phyloP scores from a whole-genome alignment of 2,329 filamentous ascomycete species.

The Apiospora arundinis region DNA sequence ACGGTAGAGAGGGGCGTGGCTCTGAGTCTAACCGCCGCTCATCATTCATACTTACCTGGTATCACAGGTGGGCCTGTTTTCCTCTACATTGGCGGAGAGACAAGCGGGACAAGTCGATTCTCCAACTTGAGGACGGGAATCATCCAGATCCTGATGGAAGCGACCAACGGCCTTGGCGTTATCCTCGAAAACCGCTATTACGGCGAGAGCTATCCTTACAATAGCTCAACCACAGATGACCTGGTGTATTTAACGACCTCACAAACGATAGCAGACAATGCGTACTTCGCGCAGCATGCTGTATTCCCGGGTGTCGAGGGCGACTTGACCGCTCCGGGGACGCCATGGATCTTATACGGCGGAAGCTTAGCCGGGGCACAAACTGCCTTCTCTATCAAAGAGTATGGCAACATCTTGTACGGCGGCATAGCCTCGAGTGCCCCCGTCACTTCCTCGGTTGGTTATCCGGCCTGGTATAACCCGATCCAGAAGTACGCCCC shows the following conservation, averaged over 20 bases:
- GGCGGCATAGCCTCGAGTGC: constrained; percentile 57
- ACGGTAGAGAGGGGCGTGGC: no score
- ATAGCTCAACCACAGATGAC: constrained; percentile 54
- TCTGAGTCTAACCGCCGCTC: constrained; percentile 6
- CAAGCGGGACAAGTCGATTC: constrained; percentile 37
- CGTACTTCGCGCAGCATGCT: constrained; percentile 56
- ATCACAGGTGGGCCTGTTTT: constrained; percentile 50
- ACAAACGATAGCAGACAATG: constrained; percentile 59
- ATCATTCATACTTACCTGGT: constrained; percentile 24
- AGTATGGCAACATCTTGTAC: constrained; percentile 51
- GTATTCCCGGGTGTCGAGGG: constrained; percentile 49
- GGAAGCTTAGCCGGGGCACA: constrained; percentile 39
- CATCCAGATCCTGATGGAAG: constrained; percentile 60
- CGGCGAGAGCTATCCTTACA: constrained; percentile 55
- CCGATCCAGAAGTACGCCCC: constrained; percentile 57
- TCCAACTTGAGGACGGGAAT: constrained; percentile 43
- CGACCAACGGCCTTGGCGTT: constrained; percentile 58
- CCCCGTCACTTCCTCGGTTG: constrained; percentile 46
- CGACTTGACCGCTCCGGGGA: constrained; percentile 49
- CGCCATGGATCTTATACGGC: constrained; percentile 45
- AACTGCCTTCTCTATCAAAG: constrained; percentile 50
- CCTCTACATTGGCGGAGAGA: constrained; percentile 42
- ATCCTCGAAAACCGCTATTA: constrained; percentile 61
- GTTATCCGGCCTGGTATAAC: constrained; percentile 56
- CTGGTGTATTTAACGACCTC: constrained; percentile 56